Percentiles rank a stretch among this genome's conserved stretches.
Evolutionary conservation across 2,329 filamentous ascomycete genomes (phyloP).

Genomic region (Colletotrichum orchidophilum): DNA sequence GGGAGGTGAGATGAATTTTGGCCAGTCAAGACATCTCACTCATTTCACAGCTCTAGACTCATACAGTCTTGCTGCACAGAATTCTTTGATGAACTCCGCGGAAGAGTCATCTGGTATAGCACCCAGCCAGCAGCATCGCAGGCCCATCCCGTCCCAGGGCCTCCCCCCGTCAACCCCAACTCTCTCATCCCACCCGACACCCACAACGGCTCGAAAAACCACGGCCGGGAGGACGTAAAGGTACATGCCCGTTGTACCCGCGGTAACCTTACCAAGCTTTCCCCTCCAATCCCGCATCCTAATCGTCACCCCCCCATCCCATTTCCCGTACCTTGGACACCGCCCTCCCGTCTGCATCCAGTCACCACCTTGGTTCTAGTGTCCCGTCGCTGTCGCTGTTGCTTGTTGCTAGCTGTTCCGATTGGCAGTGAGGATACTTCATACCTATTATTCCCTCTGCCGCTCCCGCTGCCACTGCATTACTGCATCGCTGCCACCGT

Average conservation of each 20-base stretch:
- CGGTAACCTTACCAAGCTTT: not conserved
- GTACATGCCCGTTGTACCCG: not conserved
- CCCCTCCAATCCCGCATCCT: not conserved
- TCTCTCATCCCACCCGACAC: constrained; percentile 6
- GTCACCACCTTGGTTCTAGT: constrained; percentile 1
- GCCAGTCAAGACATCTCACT: not conserved
- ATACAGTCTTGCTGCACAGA: not conserved
- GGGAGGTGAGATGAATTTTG: not conserved
- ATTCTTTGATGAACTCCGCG: not conserved
- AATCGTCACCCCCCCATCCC: constrained; percentile 15
- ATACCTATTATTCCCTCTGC: not conserved
- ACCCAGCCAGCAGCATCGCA: constrained; percentile 12
- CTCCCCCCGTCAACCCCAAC: constrained; percentile 3
- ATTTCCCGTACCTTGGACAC: constrained; percentile 19
- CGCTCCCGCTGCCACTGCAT: not conserved
- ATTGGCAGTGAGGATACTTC: no score
- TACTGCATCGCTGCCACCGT: no score
- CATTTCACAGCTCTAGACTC: not conserved
- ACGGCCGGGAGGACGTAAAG: no score
- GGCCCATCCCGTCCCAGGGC: constrained; percentile 9
- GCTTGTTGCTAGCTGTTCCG: not conserved
- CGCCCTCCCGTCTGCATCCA: not conserved
- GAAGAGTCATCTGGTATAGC: not conserved
- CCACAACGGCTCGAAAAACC: no score
- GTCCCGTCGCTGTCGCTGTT: not conserved